These are phyloP conservation scores for Carex sylvatica DNA, from an alignment of 202 grass and related monocot genomes.

Conservation along the genomic window DNA sequence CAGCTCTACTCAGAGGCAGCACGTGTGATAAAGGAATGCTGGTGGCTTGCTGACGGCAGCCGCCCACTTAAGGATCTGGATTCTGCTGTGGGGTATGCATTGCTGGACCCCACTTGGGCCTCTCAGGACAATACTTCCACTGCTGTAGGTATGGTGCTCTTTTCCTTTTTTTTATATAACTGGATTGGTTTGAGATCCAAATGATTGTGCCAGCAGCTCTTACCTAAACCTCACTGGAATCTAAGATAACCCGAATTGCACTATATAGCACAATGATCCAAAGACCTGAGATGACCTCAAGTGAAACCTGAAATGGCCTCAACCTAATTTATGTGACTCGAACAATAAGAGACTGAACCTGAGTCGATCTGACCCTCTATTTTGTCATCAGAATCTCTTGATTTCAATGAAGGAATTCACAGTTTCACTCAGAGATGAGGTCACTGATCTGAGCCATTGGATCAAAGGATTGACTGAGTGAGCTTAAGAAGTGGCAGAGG, in stretches of 20 bases:
- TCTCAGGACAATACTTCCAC: conserved; percentile 98
- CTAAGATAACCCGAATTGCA: conserved; percentile 21
- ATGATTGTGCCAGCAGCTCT: not conserved
- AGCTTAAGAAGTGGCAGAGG: not conserved
- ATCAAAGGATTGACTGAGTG: not conserved
- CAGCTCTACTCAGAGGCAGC: conserved; percentile 94
- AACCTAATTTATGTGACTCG: not conserved
- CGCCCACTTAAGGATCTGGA: conserved; percentile 89
- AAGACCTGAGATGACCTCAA: not conserved
- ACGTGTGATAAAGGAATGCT: conserved; percentile 92
- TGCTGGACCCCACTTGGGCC: conserved; percentile 89
- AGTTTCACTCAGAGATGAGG: not conserved
- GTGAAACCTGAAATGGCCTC: not conserved
- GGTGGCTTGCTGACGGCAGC: conserved; percentile 88
- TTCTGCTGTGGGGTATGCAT: conserved; percentile 91
- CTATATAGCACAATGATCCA: not conserved
- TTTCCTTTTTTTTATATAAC: not conserved
- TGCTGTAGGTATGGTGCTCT: not conserved
- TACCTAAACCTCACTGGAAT: not conserved
- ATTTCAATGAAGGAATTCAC: not conserved
- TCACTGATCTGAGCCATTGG: not conserved
- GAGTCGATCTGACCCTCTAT: not conserved
- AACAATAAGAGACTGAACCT: not conserved
- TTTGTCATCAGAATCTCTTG: not conserved
- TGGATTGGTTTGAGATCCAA: not conserved